phyloP scores from a whole-genome alignment of 2,329 filamentous ascomycete species.

The Colletotrichum chrysophilum region DNA sequence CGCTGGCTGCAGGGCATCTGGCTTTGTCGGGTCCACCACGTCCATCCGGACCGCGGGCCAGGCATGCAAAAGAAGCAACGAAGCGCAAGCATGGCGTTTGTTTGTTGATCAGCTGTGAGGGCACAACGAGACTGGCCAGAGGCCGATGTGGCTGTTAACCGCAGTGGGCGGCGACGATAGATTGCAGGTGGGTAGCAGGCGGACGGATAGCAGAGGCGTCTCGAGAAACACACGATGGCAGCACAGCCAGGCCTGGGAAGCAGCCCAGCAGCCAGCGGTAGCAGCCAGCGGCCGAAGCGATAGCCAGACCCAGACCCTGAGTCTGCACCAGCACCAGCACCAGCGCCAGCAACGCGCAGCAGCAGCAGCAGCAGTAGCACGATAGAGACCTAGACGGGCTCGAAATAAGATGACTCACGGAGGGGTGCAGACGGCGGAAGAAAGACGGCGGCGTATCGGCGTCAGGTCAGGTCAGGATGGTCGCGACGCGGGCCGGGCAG shows the following conservation, averaged over 20 bases:
- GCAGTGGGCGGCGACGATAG: background rate
- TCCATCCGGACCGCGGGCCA: background rate
- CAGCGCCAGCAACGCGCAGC: background rate
- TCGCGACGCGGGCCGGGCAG: slow-evolving; percentile 11
- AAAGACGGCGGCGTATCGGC: slow-evolving; percentile 5
- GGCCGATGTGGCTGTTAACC: background rate
- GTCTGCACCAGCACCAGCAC: background rate
- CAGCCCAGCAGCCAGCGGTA: background rate
- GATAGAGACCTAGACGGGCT: background rate
- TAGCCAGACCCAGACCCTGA: background rate
- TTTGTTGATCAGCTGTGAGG: background rate
- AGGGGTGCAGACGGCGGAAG: background rate
- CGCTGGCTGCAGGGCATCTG: background rate
- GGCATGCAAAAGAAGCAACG: background rate
- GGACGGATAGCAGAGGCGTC: background rate
- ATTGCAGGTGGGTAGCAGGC: slow-evolving; percentile 1
- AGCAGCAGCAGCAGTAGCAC: background rate
- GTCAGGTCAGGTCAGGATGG: slow-evolving; percentile 1
- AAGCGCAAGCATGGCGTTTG: background rate
- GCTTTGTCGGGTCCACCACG: background rate
- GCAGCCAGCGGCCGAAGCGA: background rate
- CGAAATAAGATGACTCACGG: background rate
- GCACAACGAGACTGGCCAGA: background rate
- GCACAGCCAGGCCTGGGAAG: background rate
- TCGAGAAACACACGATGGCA: background rate